phyloP scores from a whole-genome alignment of 352 stramenopile genomes.

The Pythium folliculosum region DNA sequence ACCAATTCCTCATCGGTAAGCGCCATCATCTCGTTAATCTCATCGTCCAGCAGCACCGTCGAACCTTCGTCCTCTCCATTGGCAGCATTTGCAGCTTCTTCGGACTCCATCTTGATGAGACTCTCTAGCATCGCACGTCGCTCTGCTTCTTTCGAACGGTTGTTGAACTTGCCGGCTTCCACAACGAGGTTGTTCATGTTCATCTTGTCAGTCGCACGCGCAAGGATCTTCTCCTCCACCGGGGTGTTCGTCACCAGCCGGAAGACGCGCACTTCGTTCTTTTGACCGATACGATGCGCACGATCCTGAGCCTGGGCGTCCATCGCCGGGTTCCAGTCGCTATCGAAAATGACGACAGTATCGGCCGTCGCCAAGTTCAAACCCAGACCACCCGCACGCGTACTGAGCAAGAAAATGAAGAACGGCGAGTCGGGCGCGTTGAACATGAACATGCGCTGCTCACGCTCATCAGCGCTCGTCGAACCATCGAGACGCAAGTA shows the following conservation, averaged over 20 bases:
- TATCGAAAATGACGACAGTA: conserved; percentile 99
- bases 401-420: conserved; percentile 98
- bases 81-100: conserved; percentile 70
- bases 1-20: conserved; percentile 81
- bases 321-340: conserved; percentile 99
- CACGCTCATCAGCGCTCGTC: conserved; percentile 95
- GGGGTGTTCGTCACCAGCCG: conserved; percentile 84
- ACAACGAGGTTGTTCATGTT: conserved; percentile 92
- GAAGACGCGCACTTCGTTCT: conserved; percentile 90
- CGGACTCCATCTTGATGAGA: conserved; percentile 88
- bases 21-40: conserved; percentile 92
- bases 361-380: conserved; percentile 98
- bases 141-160: conserved; percentile 84
- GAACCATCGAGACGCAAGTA: conserved; percentile 97
- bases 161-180: conserved; percentile 89
- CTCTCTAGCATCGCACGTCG: conserved; percentile 84
- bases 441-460: conserved; percentile 98
- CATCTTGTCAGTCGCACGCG: conserved; percentile 88
- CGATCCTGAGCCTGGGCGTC: conserved; percentile 92
- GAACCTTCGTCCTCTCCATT: conserved; percentile 65
- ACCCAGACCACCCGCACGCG: conserved; percentile 95
- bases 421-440: conserved; percentile 89
- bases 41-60: conserved; percentile 76
- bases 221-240: conserved; percentile 89
- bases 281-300: conserved; percentile 91